A percentile compares a stretch with the other conserved stretches of the same genome.
phyloP scores from a whole-genome alignment of 495 filamentous ascomycete species.

The Penicillium parvum region DNA sequence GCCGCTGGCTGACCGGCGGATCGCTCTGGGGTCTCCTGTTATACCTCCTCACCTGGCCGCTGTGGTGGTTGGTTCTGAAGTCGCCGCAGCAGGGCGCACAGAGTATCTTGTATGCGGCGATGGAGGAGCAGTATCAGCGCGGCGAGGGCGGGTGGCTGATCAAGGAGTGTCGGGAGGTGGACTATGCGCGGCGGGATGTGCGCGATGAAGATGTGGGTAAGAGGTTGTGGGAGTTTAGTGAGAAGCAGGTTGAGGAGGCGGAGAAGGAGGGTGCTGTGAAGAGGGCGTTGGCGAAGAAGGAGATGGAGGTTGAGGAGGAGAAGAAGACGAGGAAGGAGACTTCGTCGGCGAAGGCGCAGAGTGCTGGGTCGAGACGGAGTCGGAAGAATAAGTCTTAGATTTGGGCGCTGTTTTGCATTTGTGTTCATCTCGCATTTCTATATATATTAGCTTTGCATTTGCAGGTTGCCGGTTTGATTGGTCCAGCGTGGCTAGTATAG shows the following conservation, averaged over 20 bases:
- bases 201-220: conserved; percentile 72
- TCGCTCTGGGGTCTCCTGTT: conserved; percentile 73
- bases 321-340: conserved; percentile 38
- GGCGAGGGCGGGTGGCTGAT: conserved; percentile 67
- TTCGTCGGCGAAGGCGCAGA: conserved; percentile 30
- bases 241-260: conserved; percentile 72
- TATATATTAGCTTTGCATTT: too few species aligned
- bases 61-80: conserved; percentile 88
- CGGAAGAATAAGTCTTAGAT: conserved; percentile 31
- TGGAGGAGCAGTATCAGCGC: conserved; percentile 66
- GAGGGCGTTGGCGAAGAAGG: conserved; percentile 65
- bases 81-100: conserved; percentile 77
- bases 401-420: not conserved
- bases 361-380: conserved; percentile 41
- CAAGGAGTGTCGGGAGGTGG: conserved; percentile 81
- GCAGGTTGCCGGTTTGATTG: too few species aligned
- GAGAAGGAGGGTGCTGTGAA: conserved; percentile 76
- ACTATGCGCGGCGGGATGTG: conserved; percentile 68
- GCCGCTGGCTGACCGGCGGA: conserved; percentile 79
- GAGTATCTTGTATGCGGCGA: conserved; percentile 75
- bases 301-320: conserved; percentile 49
- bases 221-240: conserved; percentile 82
- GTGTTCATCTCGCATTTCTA: not conserved
- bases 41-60: conserved; percentile 71
- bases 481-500: too few species aligned